These are phyloP conservation scores for Suhomyces terraborum DNA, from an alignment of 1,139 yeast genomes.

Conservation along the genomic window DNA sequence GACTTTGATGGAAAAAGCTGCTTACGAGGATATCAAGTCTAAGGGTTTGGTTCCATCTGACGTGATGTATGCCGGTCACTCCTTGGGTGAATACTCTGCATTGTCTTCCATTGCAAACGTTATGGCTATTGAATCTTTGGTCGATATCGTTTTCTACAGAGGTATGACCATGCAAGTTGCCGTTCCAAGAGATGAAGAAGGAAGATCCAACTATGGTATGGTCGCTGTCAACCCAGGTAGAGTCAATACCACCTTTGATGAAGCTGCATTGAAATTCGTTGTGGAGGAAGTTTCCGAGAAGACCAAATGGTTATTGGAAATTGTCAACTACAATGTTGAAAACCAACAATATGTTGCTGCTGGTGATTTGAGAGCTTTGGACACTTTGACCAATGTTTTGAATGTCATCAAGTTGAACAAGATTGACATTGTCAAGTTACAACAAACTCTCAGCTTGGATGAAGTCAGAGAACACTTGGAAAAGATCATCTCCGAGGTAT, in stretches of 20 bases:
- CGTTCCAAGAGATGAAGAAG: constrained; percentile 91
- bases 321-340: constrained; percentile 97
- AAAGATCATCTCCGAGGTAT: constrained; percentile 84
- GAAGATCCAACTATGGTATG: constrained; percentile 99
- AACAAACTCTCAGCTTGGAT: constrained; percentile 78
- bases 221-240: constrained; percentile 97
- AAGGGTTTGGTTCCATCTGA: constrained; percentile 95
- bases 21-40: constrained; percentile 94
- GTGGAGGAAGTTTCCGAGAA: constrained; percentile 82
- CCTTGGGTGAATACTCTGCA: constrained; percentile 98
- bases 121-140: constrained; percentile 97
- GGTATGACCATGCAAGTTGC: constrained; percentile 99
- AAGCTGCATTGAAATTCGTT: constrained; percentile 91
- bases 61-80: constrained; percentile 97
- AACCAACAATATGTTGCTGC: constrained; percentile 98
- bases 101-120: constrained; percentile 96
- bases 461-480: constrained; percentile 83
- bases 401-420: constrained; percentile 91
- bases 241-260: constrained; percentile 83
- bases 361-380: constrained; percentile 95
- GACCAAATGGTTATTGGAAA: constrained; percentile 94
- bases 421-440: constrained; percentile 87
- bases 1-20: constrained; percentile 98
- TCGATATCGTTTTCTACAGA: constrained; percentile 97
- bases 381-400: constrained; percentile 88